phyloP scores from a whole-genome alignment of 331 rosid genomes.

The Acacia pycnantha region DNA sequence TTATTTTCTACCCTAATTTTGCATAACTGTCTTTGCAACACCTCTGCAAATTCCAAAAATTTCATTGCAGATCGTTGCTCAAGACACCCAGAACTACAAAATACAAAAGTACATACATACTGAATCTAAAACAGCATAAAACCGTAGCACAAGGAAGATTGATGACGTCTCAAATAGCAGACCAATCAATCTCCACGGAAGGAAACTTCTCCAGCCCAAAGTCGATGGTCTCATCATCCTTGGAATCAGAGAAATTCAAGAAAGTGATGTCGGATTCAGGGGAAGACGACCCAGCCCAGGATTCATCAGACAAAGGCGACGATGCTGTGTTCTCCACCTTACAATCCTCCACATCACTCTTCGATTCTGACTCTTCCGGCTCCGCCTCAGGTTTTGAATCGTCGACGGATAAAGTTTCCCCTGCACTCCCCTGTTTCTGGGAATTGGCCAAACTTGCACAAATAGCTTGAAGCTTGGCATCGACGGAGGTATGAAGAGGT shows the following conservation, averaged over 20 bases:
- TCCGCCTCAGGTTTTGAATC: slow-evolving; percentile 36
- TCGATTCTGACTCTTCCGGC: neutral
- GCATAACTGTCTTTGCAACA: slow-evolving; percentile 18
- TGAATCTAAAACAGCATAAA: neutral
- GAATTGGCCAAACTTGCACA: slow-evolving; percentile 48
- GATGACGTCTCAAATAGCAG: slow-evolving; percentile 43
- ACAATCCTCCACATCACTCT: slow-evolving; percentile 9
- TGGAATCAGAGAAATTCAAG: slow-evolving; percentile 46
- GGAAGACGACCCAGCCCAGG: slow-evolving; percentile 42
- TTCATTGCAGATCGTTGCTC: slow-evolving; percentile 50
- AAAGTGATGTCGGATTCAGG: slow-evolving; percentile 53
- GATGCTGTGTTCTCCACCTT: slow-evolving; percentile 37
- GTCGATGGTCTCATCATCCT: slow-evolving; percentile 35
- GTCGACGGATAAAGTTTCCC: slow-evolving; percentile 26
- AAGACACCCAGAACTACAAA: slow-evolving; percentile 10
- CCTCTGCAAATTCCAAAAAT: slow-evolving; percentile 58
- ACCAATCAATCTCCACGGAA: slow-evolving; percentile 79
- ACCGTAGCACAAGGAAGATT: neutral
- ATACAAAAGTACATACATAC: slow-evolving; percentile 5
- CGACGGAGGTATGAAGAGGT: slow-evolving; percentile 67
- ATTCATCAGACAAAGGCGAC: slow-evolving; percentile 38
- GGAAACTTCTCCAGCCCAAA: slow-evolving; percentile 61
- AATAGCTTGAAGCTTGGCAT: slow-evolving; percentile 64
- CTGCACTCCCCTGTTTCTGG: slow-evolving; percentile 40
- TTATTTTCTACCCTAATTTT: slow-evolving; percentile 19